Percentiles rank a stretch among this genome's conserved stretches.
These are phyloP conservation scores for Citrullus mucosospermus DNA, from an alignment of 306 rosid species.

Conservation along the genomic window DNA sequence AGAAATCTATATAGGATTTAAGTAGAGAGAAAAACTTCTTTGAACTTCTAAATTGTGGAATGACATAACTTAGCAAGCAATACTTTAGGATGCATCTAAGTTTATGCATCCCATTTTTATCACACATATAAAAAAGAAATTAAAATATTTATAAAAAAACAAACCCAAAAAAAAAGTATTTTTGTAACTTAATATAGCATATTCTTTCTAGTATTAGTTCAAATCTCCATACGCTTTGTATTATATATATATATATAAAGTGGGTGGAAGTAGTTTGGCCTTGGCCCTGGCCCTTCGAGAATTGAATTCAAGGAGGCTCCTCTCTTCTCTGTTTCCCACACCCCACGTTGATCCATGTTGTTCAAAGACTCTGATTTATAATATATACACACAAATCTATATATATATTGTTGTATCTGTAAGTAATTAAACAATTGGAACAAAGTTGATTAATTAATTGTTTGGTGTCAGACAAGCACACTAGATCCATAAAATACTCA, in stretches of 20 bases:
- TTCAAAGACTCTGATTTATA: neutral
- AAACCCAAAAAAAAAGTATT: no score
- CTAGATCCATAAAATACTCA: conserved; percentile 28
- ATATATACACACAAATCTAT: neutral
- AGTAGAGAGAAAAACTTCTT: no score
- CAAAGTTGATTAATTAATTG: conserved; percentile 18
- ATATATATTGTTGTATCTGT: neutral
- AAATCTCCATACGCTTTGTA: no score
- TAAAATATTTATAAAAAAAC: no score
- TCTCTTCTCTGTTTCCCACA: neutral
- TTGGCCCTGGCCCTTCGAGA: neutral
- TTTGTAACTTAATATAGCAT: no score
- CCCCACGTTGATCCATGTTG: conserved; percentile 10
- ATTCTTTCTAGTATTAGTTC: no score
- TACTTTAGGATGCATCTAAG: no score
- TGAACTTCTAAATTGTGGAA: no score
- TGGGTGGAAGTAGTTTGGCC: neutral
- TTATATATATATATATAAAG: neutral
- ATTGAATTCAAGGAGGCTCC: neutral
- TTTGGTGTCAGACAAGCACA: conserved; percentile 37
- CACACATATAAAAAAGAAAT: no score
- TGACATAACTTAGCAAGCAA: no score
- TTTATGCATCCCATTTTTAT: no score
- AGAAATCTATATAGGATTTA: no score
- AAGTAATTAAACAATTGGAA: conserved; percentile 11